These are phyloP conservation scores for Pestalotiopsis sp. DNA, from an alignment of 2,329 filamentous ascomycete species.

Conservation along the genomic window DNA sequence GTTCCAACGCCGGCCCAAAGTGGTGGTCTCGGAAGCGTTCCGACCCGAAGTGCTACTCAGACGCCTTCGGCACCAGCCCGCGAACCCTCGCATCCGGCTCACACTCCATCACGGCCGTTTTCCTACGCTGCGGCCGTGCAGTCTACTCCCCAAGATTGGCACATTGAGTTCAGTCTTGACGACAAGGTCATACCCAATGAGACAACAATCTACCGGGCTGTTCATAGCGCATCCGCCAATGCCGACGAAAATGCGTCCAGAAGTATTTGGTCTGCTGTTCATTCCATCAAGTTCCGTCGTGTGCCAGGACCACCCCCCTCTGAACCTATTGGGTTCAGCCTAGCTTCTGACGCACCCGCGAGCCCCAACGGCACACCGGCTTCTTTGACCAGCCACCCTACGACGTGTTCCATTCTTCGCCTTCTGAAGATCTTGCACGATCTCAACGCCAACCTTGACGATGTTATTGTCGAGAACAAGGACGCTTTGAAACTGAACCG, in stretches of 20 bases:
- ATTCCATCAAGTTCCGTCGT: slow-evolving; percentile 89
- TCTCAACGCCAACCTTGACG: slow-evolving; percentile 90
- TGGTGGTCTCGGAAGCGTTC: slow-evolving; percentile 37
- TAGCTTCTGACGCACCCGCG: slow-evolving; percentile 48
- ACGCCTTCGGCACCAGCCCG: slow-evolving; percentile 29
- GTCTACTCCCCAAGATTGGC: slow-evolving; percentile 86
- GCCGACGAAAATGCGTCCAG: slow-evolving; percentile 68
- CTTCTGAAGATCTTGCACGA: slow-evolving; percentile 90
- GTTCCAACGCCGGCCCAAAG: slow-evolving; percentile 77
- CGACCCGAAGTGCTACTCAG: slow-evolving; percentile 39
- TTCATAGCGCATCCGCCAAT: slow-evolving; percentile 64
- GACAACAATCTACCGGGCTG: slow-evolving; percentile 93
- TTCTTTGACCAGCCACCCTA: slow-evolving; percentile 81
- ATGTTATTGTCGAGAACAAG: slow-evolving; percentile 80
- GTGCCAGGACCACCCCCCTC: slow-evolving; percentile 80
- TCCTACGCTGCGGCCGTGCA: slow-evolving; percentile 87
- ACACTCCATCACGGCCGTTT: slow-evolving; percentile 65
- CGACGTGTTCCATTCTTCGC: slow-evolving; percentile 83
- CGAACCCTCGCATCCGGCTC: slow-evolving; percentile 40
- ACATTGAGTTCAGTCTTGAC: slow-evolving; percentile 92
- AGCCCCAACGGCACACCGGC: slow-evolving; percentile 67
- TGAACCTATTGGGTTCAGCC: slow-evolving; percentile 67
- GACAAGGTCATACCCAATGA: slow-evolving; percentile 84
- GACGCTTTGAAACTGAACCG: slow-evolving; percentile 70
- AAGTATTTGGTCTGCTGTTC: slow-evolving; percentile 87